Percentiles rank a stretch among this genome's conserved stretches.
Evolutionary conservation across 768 basidiomycete genomes (phyloP).

Genomic region (Pisolithus microcarpus): DNA sequence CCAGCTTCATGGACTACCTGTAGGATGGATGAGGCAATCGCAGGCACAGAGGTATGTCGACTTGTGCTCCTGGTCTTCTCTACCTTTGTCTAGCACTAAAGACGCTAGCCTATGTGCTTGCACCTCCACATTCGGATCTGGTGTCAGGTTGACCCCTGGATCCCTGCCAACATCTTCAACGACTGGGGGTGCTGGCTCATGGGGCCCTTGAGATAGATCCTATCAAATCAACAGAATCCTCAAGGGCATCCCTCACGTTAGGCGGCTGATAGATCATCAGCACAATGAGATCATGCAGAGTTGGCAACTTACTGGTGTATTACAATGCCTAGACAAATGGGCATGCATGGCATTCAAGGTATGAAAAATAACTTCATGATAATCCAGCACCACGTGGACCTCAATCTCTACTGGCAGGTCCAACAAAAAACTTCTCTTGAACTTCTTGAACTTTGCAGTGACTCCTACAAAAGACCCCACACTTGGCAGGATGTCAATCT

Average conservation of each 20-base stretch:
- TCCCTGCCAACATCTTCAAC: too few species aligned
- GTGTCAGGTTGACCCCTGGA: neutral
- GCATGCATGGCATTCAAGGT: conserved; percentile 16
- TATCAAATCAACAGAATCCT: too few species aligned
- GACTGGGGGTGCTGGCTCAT: too few species aligned
- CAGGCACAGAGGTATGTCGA: neutral
- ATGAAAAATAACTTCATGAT: conserved; percentile 23
- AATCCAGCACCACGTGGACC: conserved; percentile 12
- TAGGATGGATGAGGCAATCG: neutral
- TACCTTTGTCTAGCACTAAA: neutral
- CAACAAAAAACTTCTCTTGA: conserved; percentile 1
- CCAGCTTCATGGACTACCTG: conserved; percentile 1
- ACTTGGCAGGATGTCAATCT: conserved; percentile 6
- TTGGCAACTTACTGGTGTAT: conserved; percentile 8
- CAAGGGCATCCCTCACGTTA: neutral
- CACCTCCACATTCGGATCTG: neutral
- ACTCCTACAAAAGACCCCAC: conserved; percentile 15
- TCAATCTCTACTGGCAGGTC: conserved; percentile 2
- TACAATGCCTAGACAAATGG: conserved; percentile 1
- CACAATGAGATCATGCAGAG: neutral
- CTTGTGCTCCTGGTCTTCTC: neutral
- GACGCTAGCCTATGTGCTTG: neutral
- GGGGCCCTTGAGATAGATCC: too few species aligned
- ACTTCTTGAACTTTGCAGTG: neutral
- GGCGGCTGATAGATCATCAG: neutral